Evolutionary conservation across 208 protist genomes (phyloP).

Genomic region (Trypanosoma platydactyli): DNA sequence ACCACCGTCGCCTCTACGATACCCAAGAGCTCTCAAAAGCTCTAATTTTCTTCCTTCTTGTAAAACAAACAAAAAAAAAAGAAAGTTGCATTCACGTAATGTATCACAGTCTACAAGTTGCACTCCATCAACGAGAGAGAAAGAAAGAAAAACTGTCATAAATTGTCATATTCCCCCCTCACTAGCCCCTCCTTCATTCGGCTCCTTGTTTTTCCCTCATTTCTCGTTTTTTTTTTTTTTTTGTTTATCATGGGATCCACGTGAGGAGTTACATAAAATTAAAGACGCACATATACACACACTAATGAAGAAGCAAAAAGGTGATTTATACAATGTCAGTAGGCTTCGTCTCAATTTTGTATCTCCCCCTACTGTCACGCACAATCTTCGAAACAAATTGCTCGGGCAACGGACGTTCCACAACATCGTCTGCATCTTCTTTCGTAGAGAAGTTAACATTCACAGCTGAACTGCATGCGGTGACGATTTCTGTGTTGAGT

Average conservation of each 20-base stretch:
- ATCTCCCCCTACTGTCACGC: slow-evolving; percentile 52
- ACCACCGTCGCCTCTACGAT: too few relatives aligned
- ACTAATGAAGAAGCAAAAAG: not conserved
- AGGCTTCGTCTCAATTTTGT: slow-evolving; percentile 69
- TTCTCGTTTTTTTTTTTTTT: too few relatives aligned
- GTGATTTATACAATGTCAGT: slow-evolving; percentile 25
- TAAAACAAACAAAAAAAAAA: slow-evolving; percentile 14
- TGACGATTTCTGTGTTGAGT: slow-evolving; percentile 70
- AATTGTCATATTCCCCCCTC: too few relatives aligned
- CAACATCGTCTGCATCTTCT: slow-evolving; percentile 52
- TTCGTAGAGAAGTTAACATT: slow-evolving; percentile 69
- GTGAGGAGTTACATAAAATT: too few relatives aligned
- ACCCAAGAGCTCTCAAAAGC: too few relatives aligned
- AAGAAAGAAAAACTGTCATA: too few relatives aligned
- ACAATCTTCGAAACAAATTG: slow-evolving; percentile 81
- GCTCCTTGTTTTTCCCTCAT: too few relatives aligned
- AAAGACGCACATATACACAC: slow-evolving; percentile 5
- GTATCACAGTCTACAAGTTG: too few relatives aligned
- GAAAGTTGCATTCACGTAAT: not conserved
- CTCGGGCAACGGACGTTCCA: slow-evolving; percentile 75
- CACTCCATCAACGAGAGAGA: too few relatives aligned
- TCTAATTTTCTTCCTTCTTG: not conserved
- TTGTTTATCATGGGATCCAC: too few relatives aligned
- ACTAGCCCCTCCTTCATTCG: too few relatives aligned
- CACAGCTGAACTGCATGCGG: slow-evolving; percentile 68